Evolutionary conservation across 768 basidiomycete genomes (phyloP), one percentile per base, ranked within the genome.

Genomic region (Suillus placidus): DNA sequence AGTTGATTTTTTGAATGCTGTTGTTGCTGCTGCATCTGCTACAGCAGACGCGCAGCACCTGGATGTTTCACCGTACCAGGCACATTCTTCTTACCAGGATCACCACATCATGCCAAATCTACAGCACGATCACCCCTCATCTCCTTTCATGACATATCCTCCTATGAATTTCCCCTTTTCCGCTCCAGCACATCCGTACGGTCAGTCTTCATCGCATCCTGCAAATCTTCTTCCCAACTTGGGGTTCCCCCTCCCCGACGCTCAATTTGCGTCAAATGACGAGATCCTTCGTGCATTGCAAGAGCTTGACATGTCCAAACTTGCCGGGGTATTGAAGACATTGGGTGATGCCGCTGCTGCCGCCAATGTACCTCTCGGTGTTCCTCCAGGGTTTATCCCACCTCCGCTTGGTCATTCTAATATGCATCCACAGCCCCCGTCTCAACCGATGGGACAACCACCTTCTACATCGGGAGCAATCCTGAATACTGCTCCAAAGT

Each of bases 281-380:
- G 89, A 92, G 66, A 84, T 93, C 54, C 77, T 93, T 52, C 90
- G 88, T 40, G 87, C 86, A 13, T 76, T 93, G 58, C 91, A 93
- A 73, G 86, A 88, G 57, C 79, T 93, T 66, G 92, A 93, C 69
- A 69, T 78, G 12, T 82, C 88, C 61, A 91, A 88, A 78, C 85
- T 93, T 64, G 85, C 89, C 0, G 83, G 80, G 62, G 88, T 87
- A 13, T 80, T 93, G 64, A 88, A 86, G 73, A 84, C 85, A 9
- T 78, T 92, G 1, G 86, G 86, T 10, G 89, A 89, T 40, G 85
- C 85, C 20, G 81, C 86, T 1, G 79, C 81, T 32, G 79, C 80
- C 13, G 79, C 82, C 20, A 82, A 78, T 65, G 70, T 75, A 5
- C 74, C 82, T 23, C 57, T 67, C 32, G 35, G 67, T 32, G 62